These are phyloP conservation scores for Penicillium goetzii DNA, from an alignment of 495 filamentous ascomycete species.

Conservation along the genomic window DNA sequence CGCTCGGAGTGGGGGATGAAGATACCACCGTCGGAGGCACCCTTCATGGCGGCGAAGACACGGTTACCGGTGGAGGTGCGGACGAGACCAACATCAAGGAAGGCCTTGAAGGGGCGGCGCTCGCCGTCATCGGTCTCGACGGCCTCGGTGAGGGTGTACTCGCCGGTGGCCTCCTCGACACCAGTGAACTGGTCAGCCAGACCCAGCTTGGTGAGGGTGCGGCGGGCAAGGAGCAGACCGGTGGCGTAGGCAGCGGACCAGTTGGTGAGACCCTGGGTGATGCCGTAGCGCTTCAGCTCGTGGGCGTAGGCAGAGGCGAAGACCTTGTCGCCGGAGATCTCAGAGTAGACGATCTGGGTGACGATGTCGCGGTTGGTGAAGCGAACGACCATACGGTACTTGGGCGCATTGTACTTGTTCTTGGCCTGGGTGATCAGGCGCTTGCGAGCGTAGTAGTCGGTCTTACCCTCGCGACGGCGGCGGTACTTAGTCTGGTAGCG, in stretches of 20 bases:
- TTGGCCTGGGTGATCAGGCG: constrained; percentile 99
- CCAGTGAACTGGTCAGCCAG: constrained; percentile 88
- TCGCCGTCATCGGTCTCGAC: constrained; percentile 79
- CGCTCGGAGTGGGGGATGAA: constrained; percentile 97
- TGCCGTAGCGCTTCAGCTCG: constrained; percentile 95
- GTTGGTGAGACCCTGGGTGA: constrained; percentile 98
- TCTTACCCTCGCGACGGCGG: constrained; percentile 94
- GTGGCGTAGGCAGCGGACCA: constrained; percentile 98
- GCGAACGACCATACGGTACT: constrained; percentile 99
- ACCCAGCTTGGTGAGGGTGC: constrained; percentile 93
- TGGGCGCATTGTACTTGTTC: constrained; percentile 99
- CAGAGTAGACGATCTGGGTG: constrained; percentile 93
- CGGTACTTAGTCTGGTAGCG: constrained; percentile 99
- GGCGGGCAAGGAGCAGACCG: constrained; percentile 94
- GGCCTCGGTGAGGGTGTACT: constrained; percentile 91
- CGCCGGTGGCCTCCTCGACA: constrained; percentile 93
- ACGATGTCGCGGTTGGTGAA: constrained; percentile 99
- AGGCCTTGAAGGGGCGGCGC: constrained; percentile 97
- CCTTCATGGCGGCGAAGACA: constrained; percentile 99
- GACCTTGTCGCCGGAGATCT: constrained; percentile 97
- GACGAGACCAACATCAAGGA: constrained; percentile 95
- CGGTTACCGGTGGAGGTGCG: constrained; percentile 97
- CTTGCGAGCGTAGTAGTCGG: constrained; percentile 99
- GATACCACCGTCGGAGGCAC: constrained; percentile 97
- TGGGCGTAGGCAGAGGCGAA: constrained; percentile 91